phyloP scores from a whole-genome alignment of 2,329 filamentous ascomycete genomes.

The Xylaria polymorpha region DNA sequence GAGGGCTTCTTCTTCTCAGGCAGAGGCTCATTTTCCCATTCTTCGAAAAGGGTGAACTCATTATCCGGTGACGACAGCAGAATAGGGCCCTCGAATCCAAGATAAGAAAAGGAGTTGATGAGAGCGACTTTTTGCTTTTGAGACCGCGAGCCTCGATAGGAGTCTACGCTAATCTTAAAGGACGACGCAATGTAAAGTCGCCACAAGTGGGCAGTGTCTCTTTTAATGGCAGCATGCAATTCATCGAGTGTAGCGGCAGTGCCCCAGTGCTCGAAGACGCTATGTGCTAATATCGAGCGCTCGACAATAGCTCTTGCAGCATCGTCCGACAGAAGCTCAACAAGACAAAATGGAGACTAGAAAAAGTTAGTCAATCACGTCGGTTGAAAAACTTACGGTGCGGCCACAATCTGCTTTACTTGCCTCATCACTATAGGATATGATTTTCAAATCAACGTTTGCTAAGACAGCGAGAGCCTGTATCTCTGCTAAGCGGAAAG shows the following conservation, averaged over 20 bases:
- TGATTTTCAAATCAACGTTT: constrained; percentile 74
- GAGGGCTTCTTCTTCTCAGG: constrained; percentile 58
- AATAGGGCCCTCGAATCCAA: constrained; percentile 83
- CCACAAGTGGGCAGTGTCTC: constrained; percentile 73
- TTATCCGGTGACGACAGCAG: constrained; percentile 78
- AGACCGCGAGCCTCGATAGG: constrained; percentile 79
- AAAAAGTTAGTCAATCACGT: constrained; percentile 19
- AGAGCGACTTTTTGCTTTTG: constrained; percentile 73
- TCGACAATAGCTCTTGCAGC: constrained; percentile 75
- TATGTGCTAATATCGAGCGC: constrained; percentile 83
- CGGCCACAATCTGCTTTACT: constrained; percentile 49
- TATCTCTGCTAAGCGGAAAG: constrained; percentile 88
- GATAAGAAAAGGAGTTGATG: constrained; percentile 84
- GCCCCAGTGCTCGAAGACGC: constrained; percentile 92
- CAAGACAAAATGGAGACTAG: constrained; percentile 87
- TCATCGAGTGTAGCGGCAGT: constrained; percentile 72
- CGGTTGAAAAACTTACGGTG: constrained; percentile 36
- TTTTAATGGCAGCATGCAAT: constrained; percentile 74
- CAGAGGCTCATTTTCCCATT: constrained; percentile 72
- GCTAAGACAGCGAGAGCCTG: constrained; percentile 79
- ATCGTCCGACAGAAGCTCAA: constrained; percentile 73
- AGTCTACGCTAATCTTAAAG: constrained; percentile 88
- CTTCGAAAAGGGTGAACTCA: constrained; percentile 84
- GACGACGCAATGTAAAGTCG: constrained; percentile 69
- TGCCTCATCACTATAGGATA: constrained; percentile 81